Evolutionary conservation across 108 stramenopile genomes (phyloP).

Genomic region (Discostella stelligeroides): DNA sequence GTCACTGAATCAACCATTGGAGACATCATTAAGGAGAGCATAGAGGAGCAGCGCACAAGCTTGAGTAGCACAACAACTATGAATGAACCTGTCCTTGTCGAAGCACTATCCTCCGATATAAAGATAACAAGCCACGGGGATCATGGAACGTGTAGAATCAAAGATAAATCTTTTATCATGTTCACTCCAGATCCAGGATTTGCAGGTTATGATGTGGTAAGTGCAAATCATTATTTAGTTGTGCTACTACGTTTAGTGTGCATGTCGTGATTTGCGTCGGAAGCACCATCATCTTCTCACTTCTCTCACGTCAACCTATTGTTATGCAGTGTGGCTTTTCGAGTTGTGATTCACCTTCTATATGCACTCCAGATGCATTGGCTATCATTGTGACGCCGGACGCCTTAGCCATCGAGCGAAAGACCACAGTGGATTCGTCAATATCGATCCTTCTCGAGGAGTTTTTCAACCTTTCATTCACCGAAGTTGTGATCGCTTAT

Average conservation of each 20-base stretch:
- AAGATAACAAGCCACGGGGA: background rate
- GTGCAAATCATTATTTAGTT: background rate
- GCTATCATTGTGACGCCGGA: background rate
- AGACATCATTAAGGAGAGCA: background rate
- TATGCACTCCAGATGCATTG: background rate
- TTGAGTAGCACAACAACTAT: conserved; percentile 3
- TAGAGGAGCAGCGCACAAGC: background rate
- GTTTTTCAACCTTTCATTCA: conserved; percentile 3
- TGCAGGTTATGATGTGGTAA: conserved; percentile 7
- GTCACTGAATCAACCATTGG: too few species aligned
- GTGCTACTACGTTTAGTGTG: background rate
- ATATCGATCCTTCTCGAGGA: conserved; percentile 4
- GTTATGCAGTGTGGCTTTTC: conserved; percentile 5
- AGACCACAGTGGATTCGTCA: background rate
- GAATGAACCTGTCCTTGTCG: conserved; percentile 4
- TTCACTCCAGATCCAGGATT: conserved; percentile 9
- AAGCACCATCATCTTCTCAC: background rate
- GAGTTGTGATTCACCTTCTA: background rate
- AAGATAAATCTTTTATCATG: background rate
- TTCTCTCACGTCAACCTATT: background rate
- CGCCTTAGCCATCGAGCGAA: conserved; percentile 1
- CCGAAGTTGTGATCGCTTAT: conserved; percentile 1
- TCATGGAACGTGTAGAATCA: background rate
- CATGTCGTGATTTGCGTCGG: too few species aligned
- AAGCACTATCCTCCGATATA: background rate